These are phyloP conservation scores for Gonium pectorale DNA, from an alignment of 139 green algal genomes.

Conservation along the genomic window DNA sequence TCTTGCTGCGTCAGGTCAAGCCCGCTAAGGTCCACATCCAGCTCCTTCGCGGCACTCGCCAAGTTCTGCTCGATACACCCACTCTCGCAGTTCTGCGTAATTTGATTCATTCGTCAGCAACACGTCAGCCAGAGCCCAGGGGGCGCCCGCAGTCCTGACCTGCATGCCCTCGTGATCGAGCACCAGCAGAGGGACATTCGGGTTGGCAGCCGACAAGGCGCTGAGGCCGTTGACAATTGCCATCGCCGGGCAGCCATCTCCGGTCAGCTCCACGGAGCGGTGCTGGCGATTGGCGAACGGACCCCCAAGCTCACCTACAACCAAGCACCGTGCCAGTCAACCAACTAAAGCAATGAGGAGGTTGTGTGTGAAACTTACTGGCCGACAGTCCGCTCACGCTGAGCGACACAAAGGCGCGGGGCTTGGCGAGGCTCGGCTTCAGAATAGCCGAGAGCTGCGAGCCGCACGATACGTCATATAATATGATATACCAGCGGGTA, in stretches of 20 bases:
- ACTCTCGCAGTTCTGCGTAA: conserved; percentile 31
- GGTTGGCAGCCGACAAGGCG: conserved; percentile 26
- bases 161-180: conserved; percentile 44
- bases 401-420: conserved; percentile 15
- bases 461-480: neutral
- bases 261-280: conserved; percentile 10
- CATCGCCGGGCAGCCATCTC: neutral
- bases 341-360: too few species aligned
- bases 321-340: too few species aligned
- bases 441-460: conserved; percentile 25
- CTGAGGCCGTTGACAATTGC: conserved; percentile 20
- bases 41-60: neutral
- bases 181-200: conserved; percentile 9
- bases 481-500: neutral
- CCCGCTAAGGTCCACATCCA: neutral
- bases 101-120: too few species aligned
- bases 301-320: neutral
- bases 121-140: too few species aligned
- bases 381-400: conserved; percentile 15
- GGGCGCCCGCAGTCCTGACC: too few species aligned
- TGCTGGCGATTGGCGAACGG: neutral
- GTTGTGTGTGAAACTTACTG: neutral
- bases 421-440: conserved; percentile 33
- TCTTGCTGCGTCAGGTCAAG: conserved; percentile 40
- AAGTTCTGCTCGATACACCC: conserved; percentile 45